Evolutionary conservation across 2,329 filamentous ascomycete species (phyloP).

Genomic region (Fusarium armeniacum): DNA sequence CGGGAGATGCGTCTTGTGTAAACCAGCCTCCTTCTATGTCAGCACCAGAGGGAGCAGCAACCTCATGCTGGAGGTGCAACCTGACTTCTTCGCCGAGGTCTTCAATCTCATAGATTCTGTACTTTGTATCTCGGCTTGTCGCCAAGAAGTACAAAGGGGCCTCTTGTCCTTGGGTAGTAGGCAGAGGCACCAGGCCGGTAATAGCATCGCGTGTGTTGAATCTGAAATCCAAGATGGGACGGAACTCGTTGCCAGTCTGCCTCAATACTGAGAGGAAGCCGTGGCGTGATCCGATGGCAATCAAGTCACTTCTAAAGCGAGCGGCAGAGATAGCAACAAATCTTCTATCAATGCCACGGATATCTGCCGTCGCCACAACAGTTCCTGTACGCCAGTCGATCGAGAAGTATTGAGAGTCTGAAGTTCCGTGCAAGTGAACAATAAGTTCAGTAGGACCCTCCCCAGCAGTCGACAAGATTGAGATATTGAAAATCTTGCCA

Average conservation of each 20-base stretch:
- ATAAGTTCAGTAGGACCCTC: conserved; percentile 54
- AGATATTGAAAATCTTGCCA: conserved; percentile 67
- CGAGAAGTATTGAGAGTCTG: conserved; percentile 60
- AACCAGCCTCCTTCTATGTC: conserved; percentile 82
- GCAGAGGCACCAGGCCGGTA: conserved; percentile 71
- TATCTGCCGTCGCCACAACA: conserved; percentile 49
- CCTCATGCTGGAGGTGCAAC: conserved; percentile 73
- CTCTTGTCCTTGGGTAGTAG: conserved; percentile 41
- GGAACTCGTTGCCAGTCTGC: conserved; percentile 48
- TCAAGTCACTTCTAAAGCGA: conserved; percentile 57
- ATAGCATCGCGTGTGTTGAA: conserved; percentile 72
- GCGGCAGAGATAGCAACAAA: conserved; percentile 66
- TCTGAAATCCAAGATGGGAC: conserved; percentile 54
- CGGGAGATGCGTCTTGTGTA: conserved; percentile 53
- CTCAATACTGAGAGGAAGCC: conserved; percentile 61
- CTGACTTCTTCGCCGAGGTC: conserved; percentile 31
- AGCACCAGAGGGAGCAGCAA: conserved; percentile 77
- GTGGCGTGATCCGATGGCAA: conserved; percentile 67
- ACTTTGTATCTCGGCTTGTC: conserved; percentile 82
- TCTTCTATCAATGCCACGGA: conserved; percentile 60
- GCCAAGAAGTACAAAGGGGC: conserved; percentile 70
- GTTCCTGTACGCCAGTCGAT: conserved; percentile 53
- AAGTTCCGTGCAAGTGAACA: conserved; percentile 62
- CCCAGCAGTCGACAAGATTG: conserved; percentile 53
- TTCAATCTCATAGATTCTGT: conserved; percentile 71